phyloP scores from a whole-genome alignment of 208 protist species.

The Trypanosoma caninum region DNA sequence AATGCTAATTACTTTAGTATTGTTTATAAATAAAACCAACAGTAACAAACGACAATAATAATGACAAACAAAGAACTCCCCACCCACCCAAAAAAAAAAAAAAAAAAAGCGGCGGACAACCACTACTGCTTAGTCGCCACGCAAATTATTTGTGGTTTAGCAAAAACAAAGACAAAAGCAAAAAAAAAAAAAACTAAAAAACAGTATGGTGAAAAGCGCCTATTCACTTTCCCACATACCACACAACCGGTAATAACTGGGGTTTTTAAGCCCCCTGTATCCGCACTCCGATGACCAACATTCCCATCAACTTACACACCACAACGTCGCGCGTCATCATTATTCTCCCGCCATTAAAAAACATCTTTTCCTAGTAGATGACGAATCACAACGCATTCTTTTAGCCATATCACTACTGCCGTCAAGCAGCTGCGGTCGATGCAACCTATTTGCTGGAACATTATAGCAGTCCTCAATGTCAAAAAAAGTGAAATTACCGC shows the following conservation, averaged over 20 bases:
- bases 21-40: no score
- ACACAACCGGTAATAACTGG: no score
- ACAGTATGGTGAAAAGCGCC: background rate
- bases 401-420: background rate
- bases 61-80: no score
- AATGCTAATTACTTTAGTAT: no score
- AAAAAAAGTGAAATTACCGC: constrained; percentile 4
- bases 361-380: background rate
- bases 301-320: background rate
- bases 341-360: background rate
- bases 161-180: constrained; percentile 11
- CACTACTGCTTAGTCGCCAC: background rate
- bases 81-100: constrained; percentile 12
- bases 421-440: constrained; percentile 14
- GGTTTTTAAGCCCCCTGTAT: no score
- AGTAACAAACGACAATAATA: no score
- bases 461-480: constrained; percentile 15
- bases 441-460: background rate
- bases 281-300: background rate
- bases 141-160: background rate
- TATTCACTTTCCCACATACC: no score
- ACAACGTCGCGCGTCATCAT: background rate
- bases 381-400: background rate
- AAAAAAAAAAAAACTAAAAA: constrained; percentile 18
- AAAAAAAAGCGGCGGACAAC: constrained; percentile 11